Base-by-base conservation (phyloP, 1,284 basidiomycete species). In the Polyporus tsugae region DNA sequence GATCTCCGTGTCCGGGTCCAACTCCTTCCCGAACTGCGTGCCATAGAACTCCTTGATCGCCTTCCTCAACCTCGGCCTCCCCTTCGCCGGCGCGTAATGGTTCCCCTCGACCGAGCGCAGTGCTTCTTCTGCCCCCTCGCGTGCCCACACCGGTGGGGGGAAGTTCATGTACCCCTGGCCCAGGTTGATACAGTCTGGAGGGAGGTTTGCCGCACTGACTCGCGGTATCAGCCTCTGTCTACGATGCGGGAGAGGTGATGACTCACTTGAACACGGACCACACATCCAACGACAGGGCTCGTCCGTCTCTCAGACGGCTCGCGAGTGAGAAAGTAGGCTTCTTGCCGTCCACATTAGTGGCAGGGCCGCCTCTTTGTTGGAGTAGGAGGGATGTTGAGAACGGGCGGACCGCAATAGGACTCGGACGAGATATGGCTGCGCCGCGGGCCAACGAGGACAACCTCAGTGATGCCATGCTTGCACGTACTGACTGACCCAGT, bases 131-230 rank as follows among this genome's bases (percentile, higher is more conserved):
- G 94, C 93, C 0, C 91, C 93, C 52, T 92, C 84, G 57, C 86
- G 89, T 72, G 97, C 87, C 92, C 94, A 97, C 67, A 86, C 78
- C 2, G 95, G 95, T 15, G 96, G 96, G 1, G 91, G 78, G 76
- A 94, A 93, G 83, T 95, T 96, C 95, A 96, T 97, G 82, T 96
- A 96, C 1, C 95, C 95, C 81, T 96, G 95, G 15, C 95, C 95
- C 58, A 97, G 89, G 80, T 97, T 97, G 80, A 97, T 93, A 74
- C 92, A 94, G 77, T 96, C 92, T 3, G 87, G 69, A 0, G 95
- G 95, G 65, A 96, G 86, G 77, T 96, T 96, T 57, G 87, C 91
- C 62, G 87, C 94, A 77, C 95, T 96, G 77, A 6, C 10, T 9
- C 39, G 41, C 25, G 15, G 19, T 9, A 6, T 42, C 5, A 39